Percentiles rank a stretch among this genome's conserved stretches.
These are phyloP conservation scores for Xylaria nigripes DNA, from an alignment of 495 filamentous ascomycete species.

Conservation along the genomic window DNA sequence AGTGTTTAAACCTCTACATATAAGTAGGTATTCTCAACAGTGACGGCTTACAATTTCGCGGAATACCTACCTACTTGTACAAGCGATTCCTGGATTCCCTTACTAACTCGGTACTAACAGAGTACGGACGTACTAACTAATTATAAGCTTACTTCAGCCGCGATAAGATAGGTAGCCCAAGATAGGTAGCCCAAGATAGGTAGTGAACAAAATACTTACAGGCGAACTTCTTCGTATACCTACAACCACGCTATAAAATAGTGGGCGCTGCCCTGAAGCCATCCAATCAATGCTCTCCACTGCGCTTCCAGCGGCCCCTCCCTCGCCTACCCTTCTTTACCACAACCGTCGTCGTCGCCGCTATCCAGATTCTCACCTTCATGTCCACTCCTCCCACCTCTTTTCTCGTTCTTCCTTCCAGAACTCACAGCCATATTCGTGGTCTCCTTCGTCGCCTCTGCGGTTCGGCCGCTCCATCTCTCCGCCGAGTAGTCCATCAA, in stretches of 20 bases:
- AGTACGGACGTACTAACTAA: not conserved
- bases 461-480: slow-evolving; percentile 12
- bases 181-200: not conserved
- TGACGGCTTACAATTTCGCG: no score
- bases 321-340: slow-evolving; percentile 11
- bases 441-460: slow-evolving; percentile 6
- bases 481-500: slow-evolving; percentile 10
- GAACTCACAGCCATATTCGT: not conserved
- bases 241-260: not conserved
- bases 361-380: slow-evolving; percentile 10
- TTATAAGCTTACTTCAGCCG: not conserved
- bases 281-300: slow-evolving; percentile 13
- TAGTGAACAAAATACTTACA: not conserved
- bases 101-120: no score
- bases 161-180: not conserved
- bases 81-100: no score
- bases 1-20: no score
- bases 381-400: slow-evolving; percentile 7
- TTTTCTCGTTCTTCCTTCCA: not conserved
- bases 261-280: slow-evolving; percentile 7
- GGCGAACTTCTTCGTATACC: not conserved
- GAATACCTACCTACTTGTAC: no score
- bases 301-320: slow-evolving; percentile 10
- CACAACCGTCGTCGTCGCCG: slow-evolving; percentile 6
- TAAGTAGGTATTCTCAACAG: no score